These are phyloP conservation scores for Fusarium illudens DNA, from an alignment of 2,329 filamentous ascomycete species.

Conservation along the genomic window DNA sequence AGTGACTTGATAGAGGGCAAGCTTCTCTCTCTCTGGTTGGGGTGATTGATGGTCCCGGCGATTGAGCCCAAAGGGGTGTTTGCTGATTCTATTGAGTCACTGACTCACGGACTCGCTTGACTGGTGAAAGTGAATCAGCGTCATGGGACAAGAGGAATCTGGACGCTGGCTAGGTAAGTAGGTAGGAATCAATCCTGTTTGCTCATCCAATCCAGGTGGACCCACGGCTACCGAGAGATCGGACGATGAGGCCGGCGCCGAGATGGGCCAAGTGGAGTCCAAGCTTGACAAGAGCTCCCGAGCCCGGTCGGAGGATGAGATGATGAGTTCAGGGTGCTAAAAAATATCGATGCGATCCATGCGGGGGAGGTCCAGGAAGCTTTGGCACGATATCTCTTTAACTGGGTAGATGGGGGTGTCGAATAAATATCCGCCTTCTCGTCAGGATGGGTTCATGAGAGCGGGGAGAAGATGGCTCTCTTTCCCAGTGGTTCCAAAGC, in stretches of 20 bases:
- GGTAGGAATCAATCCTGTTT: slow-evolving; percentile 34
- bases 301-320: slow-evolving; percentile 1
- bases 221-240: slow-evolving; percentile 41
- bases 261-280: slow-evolving; percentile 32
- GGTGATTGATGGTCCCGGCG: slow-evolving; percentile 2
- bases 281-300: slow-evolving; percentile 16
- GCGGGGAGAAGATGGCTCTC: slow-evolving; percentile 31
- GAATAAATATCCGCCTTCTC: background rate
- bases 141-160: slow-evolving; percentile 37
- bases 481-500: slow-evolving; percentile 26
- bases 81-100: slow-evolving; percentile 23
- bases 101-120: slow-evolving; percentile 31
- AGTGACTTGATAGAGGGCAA: background rate
- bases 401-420: background rate
- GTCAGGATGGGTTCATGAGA: slow-evolving; percentile 24
- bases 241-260: slow-evolving; percentile 42
- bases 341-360: background rate
- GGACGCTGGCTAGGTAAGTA: too few relatives aligned
- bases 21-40: too few relatives aligned
- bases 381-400: background rate
- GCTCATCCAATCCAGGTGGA: slow-evolving; percentile 37
- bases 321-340: background rate
- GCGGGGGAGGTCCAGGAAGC: background rate
- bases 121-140: slow-evolving; percentile 34
- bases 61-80: slow-evolving; percentile 12